Percentiles rank a stretch among this genome's conserved stretches.
These are phyloP conservation scores for Melampsora larici-populina DNA, from an alignment of 1,284 basidiomycete species.

Conservation along the genomic window DNA sequence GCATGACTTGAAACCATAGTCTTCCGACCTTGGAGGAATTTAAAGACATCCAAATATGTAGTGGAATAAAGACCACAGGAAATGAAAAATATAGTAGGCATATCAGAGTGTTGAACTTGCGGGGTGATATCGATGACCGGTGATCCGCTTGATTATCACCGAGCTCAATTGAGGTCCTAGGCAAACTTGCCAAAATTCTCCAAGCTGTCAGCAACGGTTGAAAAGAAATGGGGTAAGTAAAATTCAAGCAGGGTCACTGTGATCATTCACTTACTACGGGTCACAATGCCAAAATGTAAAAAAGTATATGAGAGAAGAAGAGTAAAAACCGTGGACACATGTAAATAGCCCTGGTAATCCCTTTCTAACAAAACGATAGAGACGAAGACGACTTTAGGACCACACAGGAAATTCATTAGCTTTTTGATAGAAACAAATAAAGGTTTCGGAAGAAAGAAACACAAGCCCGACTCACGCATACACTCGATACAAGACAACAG, in stretches of 20 bases:
- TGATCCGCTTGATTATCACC: background rate
- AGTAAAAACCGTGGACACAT: background rate
- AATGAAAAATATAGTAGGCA: background rate
- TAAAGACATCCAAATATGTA: background rate
- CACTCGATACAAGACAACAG: background rate
- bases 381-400: background rate
- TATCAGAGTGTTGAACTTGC: background rate
- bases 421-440: background rate
- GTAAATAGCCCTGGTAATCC: background rate
- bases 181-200: background rate
- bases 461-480: background rate
- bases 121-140: background rate
- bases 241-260: background rate
- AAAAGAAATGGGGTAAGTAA: background rate
- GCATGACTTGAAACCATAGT: conserved; percentile 2
- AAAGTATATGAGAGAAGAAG: background rate
- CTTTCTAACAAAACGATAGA: background rate
- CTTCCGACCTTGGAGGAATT: background rate
- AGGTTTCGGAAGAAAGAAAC: background rate
- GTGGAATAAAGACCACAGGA: background rate
- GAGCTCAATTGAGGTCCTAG: background rate
- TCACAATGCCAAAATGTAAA: background rate
- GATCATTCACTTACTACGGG: background rate
- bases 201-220: background rate
- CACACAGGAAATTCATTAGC: background rate